A percentile compares a stretch with the other conserved stretches of the same genome.
Conservation (phyloP, 768 basidiomycete species). For the Serendipita sp. region DNA sequence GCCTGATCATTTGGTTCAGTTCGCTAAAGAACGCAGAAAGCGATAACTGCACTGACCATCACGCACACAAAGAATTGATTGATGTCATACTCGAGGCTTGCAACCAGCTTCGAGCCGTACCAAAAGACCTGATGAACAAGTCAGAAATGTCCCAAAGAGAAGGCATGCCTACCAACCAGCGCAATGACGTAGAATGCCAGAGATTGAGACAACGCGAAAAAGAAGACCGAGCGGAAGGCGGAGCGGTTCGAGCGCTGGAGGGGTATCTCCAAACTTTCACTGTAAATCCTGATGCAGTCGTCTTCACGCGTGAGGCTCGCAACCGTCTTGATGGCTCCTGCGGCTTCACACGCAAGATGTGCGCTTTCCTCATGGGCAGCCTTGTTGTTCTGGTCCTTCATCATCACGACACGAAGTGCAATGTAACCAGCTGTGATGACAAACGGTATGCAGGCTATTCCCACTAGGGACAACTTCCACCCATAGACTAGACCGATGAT, state of each 20-base stretch:
- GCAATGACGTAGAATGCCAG: constrained; percentile 68
- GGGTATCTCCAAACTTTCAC: constrained; percentile 54
- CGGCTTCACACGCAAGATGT: constrained; percentile 84
- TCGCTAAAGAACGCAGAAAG: constrained; percentile 27
- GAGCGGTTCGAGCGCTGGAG: constrained; percentile 46
- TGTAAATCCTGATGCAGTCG: constrained; percentile 57
- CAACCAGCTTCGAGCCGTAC: constrained; percentile 53
- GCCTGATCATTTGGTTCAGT: too few relatives aligned
- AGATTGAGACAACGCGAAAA: constrained; percentile 65
- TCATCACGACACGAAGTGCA: constrained; percentile 70
- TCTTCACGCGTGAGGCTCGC: constrained; percentile 76
- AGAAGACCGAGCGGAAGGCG: constrained; percentile 44
- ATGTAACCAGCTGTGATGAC: constrained; percentile 65
- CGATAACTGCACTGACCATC: constrained; percentile 37
- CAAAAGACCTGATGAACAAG: constrained; percentile 35
- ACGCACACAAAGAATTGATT: constrained; percentile 69
- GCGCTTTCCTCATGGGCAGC: constrained; percentile 64
- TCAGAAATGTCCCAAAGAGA: too few relatives aligned
- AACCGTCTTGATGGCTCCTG: constrained; percentile 79
- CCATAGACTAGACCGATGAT: constrained; percentile 64
- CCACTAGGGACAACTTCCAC: constrained; percentile 70
- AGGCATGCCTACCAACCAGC: constrained; percentile 20
- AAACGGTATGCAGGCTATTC: constrained; percentile 60
- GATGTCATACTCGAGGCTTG: constrained; percentile 35
- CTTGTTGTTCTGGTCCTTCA: constrained; percentile 77